Conservation (phyloP, 2,329 filamentous ascomycete genomes). For the Aphanoascus verrucosus region DNA sequence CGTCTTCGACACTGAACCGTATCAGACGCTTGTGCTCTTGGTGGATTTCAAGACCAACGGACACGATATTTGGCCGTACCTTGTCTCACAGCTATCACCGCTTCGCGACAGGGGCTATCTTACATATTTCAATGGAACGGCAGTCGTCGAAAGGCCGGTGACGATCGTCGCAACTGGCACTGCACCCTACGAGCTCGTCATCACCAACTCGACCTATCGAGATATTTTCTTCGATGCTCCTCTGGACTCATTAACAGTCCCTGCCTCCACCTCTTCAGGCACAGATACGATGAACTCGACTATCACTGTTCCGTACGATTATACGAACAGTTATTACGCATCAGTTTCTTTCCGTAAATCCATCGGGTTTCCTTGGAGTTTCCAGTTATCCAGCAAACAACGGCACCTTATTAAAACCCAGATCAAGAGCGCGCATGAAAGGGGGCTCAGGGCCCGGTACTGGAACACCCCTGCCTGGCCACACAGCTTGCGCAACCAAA, state of each 20-base stretch:
- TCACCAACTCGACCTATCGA: conserved; percentile 38
- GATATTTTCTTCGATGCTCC: conserved; percentile 49
- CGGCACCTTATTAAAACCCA: conserved; percentile 41
- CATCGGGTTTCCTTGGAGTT: conserved; percentile 42
- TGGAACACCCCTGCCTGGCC: conserved; percentile 50
- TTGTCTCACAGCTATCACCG: conserved; percentile 36
- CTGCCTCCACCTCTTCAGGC: neutral
- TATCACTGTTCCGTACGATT: conserved; percentile 35
- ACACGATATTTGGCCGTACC: conserved; percentile 27
- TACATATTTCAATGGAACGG: conserved; percentile 40
- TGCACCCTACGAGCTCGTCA: conserved; percentile 40
- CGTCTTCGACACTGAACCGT: conserved; percentile 42
- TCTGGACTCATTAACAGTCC: conserved; percentile 28
- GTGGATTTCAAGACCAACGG: conserved; percentile 43
- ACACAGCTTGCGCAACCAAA: conserved; percentile 40
- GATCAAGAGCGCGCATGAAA: conserved; percentile 41
- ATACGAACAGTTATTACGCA: conserved; percentile 48
- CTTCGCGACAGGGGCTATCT: conserved; percentile 42
- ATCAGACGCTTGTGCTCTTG: conserved; percentile 42
- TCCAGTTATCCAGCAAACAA: conserved; percentile 38
- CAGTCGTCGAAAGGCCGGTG: conserved; percentile 36
- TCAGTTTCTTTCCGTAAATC: conserved; percentile 42
- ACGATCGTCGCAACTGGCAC: conserved; percentile 47
- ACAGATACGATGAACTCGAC: conserved; percentile 20
- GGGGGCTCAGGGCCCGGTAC: conserved; percentile 47